Conservation (phyloP, 2,329 filamentous ascomycete species). For the Fusarium globosum region DNA sequence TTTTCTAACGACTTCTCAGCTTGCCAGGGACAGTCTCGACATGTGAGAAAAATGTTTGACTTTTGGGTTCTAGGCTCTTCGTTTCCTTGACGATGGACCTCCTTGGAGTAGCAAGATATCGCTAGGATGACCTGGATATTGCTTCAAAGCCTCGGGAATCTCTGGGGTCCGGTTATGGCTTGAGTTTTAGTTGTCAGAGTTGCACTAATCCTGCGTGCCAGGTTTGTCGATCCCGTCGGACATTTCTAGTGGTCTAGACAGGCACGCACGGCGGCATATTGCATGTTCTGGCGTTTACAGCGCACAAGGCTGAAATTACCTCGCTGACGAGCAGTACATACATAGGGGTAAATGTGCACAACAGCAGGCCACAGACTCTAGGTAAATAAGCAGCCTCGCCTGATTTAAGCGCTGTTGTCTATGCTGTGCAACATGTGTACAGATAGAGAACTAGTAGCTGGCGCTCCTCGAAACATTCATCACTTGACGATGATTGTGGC, state of each 20-base stretch:
- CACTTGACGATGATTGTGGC: slow-evolving; percentile 1
- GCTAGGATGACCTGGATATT: background rate
- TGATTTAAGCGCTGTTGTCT: slow-evolving; percentile 4
- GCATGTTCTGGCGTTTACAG: background rate
- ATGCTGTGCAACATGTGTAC: background rate
- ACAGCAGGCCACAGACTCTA: background rate
- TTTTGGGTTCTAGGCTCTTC: slow-evolving; percentile 20
- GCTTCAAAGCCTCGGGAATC: slow-evolving; percentile 9
- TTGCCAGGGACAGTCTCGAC: slow-evolving; percentile 10
- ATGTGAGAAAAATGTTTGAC: slow-evolving; percentile 9
- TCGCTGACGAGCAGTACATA: background rate
- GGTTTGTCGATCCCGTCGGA: slow-evolving; percentile 23
- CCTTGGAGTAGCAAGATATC: background rate
- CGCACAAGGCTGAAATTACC: slow-evolving; percentile 26
- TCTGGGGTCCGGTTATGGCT: background rate
- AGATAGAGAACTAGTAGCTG: background rate
- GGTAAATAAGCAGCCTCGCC: slow-evolving; percentile 13
- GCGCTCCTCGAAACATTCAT: background rate
- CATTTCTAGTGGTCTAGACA: slow-evolving; percentile 22
- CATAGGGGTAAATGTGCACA: slow-evolving; percentile 12
- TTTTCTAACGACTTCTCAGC: background rate
- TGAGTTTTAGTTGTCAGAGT: slow-evolving; percentile 29
- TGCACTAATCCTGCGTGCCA: slow-evolving; percentile 21
- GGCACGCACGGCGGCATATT: background rate
- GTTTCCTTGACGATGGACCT: background rate